phyloP scores from a whole-genome alignment of 257 asterid species.

The Rhazya stricta region DNA sequence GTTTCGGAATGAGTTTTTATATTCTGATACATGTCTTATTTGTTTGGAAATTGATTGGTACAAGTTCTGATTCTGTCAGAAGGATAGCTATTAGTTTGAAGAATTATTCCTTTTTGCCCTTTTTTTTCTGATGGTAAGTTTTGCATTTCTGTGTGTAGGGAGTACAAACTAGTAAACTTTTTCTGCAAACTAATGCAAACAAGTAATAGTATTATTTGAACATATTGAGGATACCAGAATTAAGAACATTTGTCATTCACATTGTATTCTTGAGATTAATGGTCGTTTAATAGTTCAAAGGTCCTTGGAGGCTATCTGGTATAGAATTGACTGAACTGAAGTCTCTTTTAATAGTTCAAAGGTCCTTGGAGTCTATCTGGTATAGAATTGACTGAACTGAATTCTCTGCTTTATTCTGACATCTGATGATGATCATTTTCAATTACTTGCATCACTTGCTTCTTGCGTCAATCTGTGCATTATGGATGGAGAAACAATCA shows the following conservation, averaged over 20 bases:
- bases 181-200: neutral
- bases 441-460: too few species aligned
- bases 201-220: neutral
- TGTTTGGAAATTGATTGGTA: neutral
- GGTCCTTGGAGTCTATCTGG: neutral
- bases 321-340: neutral
- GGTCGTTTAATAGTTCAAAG: neutral
- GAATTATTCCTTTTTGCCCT: neutral
- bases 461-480: too few species aligned
- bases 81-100: neutral
- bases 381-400: neutral
- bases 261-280: neutral
- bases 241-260: neutral
- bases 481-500: too few species aligned
- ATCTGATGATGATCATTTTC: neutral
- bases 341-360: neutral
- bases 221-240: neutral
- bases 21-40: neutral
- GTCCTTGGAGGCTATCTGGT: neutral
- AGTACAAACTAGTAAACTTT: neutral
- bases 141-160: neutral
- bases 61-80: neutral
- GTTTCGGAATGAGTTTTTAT: conserved; percentile 1
- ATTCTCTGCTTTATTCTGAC: neutral
- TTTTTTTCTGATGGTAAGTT: neutral